These are phyloP conservation scores for Arthrobotrys sinensis DNA, from an alignment of 2,329 filamentous ascomycete species.

Conservation along the genomic window DNA sequence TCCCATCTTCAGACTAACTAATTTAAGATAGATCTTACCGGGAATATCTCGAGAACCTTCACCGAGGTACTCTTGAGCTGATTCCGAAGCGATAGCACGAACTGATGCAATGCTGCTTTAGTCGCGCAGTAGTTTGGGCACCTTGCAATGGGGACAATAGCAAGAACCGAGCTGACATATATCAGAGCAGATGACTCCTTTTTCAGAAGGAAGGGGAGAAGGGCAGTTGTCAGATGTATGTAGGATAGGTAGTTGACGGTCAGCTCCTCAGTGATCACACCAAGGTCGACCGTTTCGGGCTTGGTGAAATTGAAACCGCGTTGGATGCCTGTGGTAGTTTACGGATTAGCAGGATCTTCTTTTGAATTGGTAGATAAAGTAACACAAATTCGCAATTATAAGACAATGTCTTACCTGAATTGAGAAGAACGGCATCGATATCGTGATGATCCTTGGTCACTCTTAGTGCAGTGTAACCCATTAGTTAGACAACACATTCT, in stretches of 20 bases:
- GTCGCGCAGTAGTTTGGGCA: conserved; percentile 72
- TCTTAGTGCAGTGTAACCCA: conserved; percentile 51
- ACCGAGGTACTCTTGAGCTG: conserved; percentile 67
- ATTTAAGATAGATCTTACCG: conserved; percentile 61
- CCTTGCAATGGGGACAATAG: conserved; percentile 70
- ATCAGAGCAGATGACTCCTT: conserved; percentile 65
- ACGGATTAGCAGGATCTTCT: conserved; percentile 6
- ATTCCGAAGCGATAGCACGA: conserved; percentile 69
- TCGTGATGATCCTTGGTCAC: conserved; percentile 69
- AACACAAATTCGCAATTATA: neutral
- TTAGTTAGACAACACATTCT: conserved; percentile 48
- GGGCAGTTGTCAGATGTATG: conserved; percentile 69
- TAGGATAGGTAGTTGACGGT: conserved; percentile 71
- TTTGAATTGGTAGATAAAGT: neutral
- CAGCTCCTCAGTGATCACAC: conserved; percentile 68
- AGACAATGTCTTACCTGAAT: conserved; percentile 69
- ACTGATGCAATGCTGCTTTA: conserved; percentile 72
- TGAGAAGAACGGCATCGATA: conserved; percentile 74
- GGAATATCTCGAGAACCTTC: conserved; percentile 71
- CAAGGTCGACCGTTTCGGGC: conserved; percentile 69
- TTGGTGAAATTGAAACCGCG: conserved; percentile 70
- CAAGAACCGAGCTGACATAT: conserved; percentile 69
- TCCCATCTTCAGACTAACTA: neutral
- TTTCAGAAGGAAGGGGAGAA: conserved; percentile 69
- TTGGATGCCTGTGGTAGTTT: conserved; percentile 67